Percentiles rank a stretch among this genome's conserved stretches.
Evolutionary conservation across 73 alveolate species (phyloP).

Genomic region (Breviolum minutum): DNA sequence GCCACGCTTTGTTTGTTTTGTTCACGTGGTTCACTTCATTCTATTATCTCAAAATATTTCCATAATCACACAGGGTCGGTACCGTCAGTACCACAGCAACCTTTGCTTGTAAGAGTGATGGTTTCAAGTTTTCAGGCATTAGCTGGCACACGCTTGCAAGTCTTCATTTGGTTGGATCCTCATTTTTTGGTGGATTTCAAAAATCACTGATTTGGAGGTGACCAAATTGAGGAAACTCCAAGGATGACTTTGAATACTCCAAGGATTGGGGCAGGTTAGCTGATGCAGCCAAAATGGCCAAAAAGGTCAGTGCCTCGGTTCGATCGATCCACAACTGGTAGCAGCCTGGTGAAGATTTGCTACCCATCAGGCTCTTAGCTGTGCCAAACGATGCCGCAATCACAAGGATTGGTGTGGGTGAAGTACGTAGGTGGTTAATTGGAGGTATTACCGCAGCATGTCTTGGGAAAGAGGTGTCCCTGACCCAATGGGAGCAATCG

Average conservation of each 20-base stretch:
- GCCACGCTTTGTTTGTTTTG: neutral
- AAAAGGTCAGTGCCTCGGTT: neutral
- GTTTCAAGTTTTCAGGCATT: neutral
- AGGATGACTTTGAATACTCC: neutral
- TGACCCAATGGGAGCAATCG: no score
- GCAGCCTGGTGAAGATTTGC: neutral
- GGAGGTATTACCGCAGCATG: neutral
- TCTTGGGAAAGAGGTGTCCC: neutral
- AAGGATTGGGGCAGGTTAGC: conserved; percentile 63
- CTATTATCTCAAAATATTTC: neutral
- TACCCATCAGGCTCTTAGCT: conserved; percentile 2
- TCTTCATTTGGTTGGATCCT: neutral
- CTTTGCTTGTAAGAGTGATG: neutral
- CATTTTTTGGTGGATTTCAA: neutral
- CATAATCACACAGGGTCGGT: neutral
- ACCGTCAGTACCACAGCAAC: neutral
- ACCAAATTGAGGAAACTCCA: neutral
- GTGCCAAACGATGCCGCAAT: conserved; percentile 9
- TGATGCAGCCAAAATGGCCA: conserved; percentile 51
- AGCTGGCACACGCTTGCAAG: conserved; percentile 54
- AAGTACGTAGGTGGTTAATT: no score
- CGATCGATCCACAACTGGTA: neutral
- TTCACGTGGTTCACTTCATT: neutral
- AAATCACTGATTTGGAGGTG: neutral
- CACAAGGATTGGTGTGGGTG: neutral